Evolutionary conservation across 1,284 basidiomycete species (phyloP).

Genomic region (Sanguinoderma infundibulare): DNA sequence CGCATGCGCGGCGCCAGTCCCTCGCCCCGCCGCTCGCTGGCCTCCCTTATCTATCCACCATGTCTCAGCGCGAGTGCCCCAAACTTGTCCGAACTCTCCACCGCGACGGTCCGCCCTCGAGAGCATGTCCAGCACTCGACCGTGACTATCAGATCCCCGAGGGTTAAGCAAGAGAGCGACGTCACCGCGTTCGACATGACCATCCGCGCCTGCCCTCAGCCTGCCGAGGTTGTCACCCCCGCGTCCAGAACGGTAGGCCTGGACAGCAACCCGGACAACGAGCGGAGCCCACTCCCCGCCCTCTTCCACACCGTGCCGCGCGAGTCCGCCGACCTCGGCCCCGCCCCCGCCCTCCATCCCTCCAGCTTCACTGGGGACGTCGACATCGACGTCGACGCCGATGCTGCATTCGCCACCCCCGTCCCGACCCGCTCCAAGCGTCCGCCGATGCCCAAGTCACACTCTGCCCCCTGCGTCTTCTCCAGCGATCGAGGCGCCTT

Average conservation of each 20-base stretch:
- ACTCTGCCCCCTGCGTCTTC: neutral
- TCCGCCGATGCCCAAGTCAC: neutral
- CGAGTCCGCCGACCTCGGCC: neutral
- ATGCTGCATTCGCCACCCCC: neutral
- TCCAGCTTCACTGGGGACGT: too few species aligned
- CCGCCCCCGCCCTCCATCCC: neutral
- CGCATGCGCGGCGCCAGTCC: neutral
- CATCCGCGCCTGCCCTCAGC: neutral
- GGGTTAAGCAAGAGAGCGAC: neutral
- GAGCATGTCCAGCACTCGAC: too few species aligned
- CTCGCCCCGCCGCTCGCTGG: neutral
- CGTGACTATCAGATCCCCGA: too few species aligned
- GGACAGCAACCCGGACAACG: conserved; percentile 3
- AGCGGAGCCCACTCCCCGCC: neutral
- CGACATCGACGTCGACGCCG: neutral
- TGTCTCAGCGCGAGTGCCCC: neutral
- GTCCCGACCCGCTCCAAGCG: neutral
- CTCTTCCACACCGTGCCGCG: neutral
- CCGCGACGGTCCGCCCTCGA: neutral
- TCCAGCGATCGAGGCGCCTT: neutral
- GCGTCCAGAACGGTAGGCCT: neutral
- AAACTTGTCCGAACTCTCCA: neutral
- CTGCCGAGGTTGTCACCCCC: too few species aligned
- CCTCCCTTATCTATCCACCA: neutral
- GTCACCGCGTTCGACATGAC: neutral